These are phyloP conservation scores for Crassisporium funariophilum DNA, from an alignment of 768 basidiomycete genomes.

Conservation along the genomic window DNA sequence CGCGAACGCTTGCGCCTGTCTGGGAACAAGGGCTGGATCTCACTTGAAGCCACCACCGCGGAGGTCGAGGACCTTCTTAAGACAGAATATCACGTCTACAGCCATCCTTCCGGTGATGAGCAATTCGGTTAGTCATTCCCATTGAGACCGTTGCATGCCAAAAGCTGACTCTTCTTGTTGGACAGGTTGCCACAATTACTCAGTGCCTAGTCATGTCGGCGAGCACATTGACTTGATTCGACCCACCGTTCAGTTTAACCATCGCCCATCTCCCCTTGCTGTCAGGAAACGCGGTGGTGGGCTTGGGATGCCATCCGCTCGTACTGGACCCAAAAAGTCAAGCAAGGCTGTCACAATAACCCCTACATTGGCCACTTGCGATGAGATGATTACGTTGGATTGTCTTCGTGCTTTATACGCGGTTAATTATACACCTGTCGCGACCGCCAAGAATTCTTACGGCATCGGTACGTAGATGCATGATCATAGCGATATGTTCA, in stretches of 20 bases:
- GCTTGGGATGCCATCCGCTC: conserved; percentile 19
- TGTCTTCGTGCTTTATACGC: conserved; percentile 30
- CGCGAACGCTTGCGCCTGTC: conserved; percentile 40
- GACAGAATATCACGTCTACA: conserved; percentile 49
- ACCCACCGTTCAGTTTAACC: conserved; percentile 44
- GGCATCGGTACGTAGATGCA: conserved; percentile 24
- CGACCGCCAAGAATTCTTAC: conserved; percentile 28
- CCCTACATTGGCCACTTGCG: conserved; percentile 25
- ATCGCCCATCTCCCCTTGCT: conserved; percentile 24
- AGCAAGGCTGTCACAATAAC: conserved; percentile 24
- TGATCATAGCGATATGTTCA: background rate
- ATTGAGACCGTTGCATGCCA: background rate
- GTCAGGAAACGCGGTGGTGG: conserved; percentile 24
- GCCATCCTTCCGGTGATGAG: conserved; percentile 38
- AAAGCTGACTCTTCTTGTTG: background rate
- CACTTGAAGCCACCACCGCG: conserved; percentile 42
- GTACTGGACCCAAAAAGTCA: conserved; percentile 27
- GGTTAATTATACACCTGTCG: conserved; percentile 26
- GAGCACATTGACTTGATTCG: conserved; percentile 45
- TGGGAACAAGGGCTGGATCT: conserved; percentile 44
- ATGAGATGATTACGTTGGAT: conserved; percentile 29
- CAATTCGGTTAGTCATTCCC: conserved; percentile 35
- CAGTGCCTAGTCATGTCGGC: conserved; percentile 41
- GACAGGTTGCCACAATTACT: conserved; percentile 41
- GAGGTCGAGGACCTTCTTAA: conserved; percentile 45